Evolutionary conservation across 78 protist genomes (phyloP).

Genomic region (Dictyostelium brefeldianum): DNA sequence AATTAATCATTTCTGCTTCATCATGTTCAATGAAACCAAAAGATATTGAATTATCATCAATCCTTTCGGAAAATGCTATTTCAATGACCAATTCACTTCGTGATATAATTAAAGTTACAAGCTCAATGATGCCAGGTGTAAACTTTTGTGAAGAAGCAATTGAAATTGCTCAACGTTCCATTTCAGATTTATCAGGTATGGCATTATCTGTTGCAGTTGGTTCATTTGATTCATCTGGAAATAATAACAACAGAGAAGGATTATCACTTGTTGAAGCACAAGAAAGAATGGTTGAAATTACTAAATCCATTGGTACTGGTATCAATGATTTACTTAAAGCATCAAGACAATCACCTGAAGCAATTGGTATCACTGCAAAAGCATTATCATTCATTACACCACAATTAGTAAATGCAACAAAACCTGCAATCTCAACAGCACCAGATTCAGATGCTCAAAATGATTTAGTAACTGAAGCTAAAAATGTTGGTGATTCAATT

Average conservation of each 20-base stretch:
- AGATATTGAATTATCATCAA: constrained; percentile 47
- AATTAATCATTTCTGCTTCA: constrained; percentile 37
- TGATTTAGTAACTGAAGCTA: constrained; percentile 47
- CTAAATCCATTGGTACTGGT: constrained; percentile 61
- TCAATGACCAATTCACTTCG: constrained; percentile 53
- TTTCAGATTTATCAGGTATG: constrained; percentile 68
- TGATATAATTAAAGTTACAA: constrained; percentile 56
- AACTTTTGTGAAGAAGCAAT: constrained; percentile 83
- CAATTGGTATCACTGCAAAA: constrained; percentile 76
- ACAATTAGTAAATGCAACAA: constrained; percentile 4
- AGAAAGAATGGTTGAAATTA: constrained; percentile 68
- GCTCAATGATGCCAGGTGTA: constrained; percentile 84
- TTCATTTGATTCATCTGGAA: constrained; percentile 29
- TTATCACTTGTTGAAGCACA: constrained; percentile 58
- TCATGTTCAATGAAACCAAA: constrained; percentile 49
- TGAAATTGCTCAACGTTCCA: constrained; percentile 56
- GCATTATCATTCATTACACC: constrained; percentile 51
- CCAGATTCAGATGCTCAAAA: constrained; percentile 75
- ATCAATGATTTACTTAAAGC: constrained; percentile 69
- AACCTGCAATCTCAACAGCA: constrained; percentile 41
- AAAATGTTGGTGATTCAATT: constrained; percentile 74
- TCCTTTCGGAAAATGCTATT: constrained; percentile 48
- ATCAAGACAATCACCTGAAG: constrained; percentile 84
- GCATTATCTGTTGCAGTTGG: constrained; percentile 83
- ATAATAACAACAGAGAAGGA: constrained; percentile 5